phyloP scores from a whole-genome alignment of 164 flowering plant genomes.

The Dillenia suffruticosa region DNA sequence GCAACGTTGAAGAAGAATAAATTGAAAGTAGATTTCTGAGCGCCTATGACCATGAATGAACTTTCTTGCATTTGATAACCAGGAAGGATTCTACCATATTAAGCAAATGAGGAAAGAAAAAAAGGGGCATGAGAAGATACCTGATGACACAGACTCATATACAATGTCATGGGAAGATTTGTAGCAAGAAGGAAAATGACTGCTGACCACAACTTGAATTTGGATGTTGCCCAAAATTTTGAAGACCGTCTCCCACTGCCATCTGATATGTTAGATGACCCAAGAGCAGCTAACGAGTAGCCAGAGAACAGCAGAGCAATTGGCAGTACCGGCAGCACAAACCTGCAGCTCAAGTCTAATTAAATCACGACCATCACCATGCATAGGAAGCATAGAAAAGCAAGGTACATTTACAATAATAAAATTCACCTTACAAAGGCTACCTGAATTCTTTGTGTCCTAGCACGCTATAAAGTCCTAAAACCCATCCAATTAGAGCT shows the following conservation, averaged over 20 bases:
- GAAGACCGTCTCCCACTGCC: slow-evolving; percentile 25
- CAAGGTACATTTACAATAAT: background rate
- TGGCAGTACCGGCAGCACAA: slow-evolving; percentile 92
- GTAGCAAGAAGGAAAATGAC: slow-evolving; percentile 62
- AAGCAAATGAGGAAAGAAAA: background rate
- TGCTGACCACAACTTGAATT: slow-evolving; percentile 32
- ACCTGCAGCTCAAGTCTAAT: slow-evolving; percentile 45
- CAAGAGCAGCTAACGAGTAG: slow-evolving; percentile 50
- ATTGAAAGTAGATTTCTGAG: background rate
- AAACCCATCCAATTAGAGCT: slow-evolving; percentile 76
- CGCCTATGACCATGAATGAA: too few relatives aligned
- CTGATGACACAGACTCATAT: slow-evolving; percentile 94
- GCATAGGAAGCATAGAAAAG: background rate
- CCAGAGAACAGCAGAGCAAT: slow-evolving; percentile 86
- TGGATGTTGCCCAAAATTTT: slow-evolving; percentile 15
- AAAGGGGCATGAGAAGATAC: slow-evolving; percentile 25
- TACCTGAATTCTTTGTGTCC: slow-evolving; percentile 99
- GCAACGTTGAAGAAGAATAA: background rate
- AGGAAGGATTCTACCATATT: too few relatives aligned
- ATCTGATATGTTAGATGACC: slow-evolving; percentile 11
- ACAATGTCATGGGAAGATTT: slow-evolving; percentile 89
- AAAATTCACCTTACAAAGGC: background rate
- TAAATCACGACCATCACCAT: slow-evolving; percentile 10
- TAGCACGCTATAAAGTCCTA: slow-evolving; percentile 70
- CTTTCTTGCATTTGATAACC: too few relatives aligned